Evolutionary conservation across 306 rosid genomes (phyloP).

Genomic region (Arachis hypogaea): DNA sequence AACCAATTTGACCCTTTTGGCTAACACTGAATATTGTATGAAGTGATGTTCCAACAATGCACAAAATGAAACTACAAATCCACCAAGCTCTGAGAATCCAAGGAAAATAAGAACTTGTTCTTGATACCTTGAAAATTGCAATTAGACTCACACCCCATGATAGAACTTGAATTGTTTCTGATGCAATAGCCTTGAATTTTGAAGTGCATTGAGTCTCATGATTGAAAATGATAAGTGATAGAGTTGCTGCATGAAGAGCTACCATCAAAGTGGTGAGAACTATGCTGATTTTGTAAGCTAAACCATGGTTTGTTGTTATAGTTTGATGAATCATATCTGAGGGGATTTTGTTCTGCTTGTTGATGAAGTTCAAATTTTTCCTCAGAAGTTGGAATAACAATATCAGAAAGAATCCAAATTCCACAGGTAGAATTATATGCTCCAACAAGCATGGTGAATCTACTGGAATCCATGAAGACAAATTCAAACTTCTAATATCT

Average conservation of each 20-base stretch:
- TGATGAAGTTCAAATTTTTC: conserved; percentile 27
- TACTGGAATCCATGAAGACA: conserved; percentile 55
- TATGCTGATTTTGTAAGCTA: conserved; percentile 56
- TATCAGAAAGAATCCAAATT: conserved; percentile 52
- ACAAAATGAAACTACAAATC: conserved; percentile 63
- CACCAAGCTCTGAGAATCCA: conserved; percentile 91
- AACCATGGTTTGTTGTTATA: conserved; percentile 43
- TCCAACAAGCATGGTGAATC: conserved; percentile 76
- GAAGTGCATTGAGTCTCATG: conserved; percentile 59
- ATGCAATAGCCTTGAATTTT: conserved; percentile 44
- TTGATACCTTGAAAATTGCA: conserved; percentile 47
- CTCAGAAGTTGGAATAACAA: conserved; percentile 44
- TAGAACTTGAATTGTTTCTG: conserved; percentile 59
- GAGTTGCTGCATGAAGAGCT: conserved; percentile 48
- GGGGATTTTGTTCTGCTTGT: conserved; percentile 41
- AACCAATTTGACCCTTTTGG: conserved; percentile 39
- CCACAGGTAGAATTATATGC: conserved; percentile 59
- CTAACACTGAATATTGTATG: conserved; percentile 47
- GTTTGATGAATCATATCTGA: conserved; percentile 37
- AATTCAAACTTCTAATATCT: conserved; percentile 44
- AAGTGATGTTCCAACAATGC: conserved; percentile 44
- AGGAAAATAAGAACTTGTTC: conserved; percentile 51
- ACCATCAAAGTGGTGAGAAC: conserved; percentile 54
- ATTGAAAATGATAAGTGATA: conserved; percentile 45
- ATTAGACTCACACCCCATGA: conserved; percentile 57